Conservation (phyloP, 106 monocot genomes). For the Apostasia ramifera region DNA sequence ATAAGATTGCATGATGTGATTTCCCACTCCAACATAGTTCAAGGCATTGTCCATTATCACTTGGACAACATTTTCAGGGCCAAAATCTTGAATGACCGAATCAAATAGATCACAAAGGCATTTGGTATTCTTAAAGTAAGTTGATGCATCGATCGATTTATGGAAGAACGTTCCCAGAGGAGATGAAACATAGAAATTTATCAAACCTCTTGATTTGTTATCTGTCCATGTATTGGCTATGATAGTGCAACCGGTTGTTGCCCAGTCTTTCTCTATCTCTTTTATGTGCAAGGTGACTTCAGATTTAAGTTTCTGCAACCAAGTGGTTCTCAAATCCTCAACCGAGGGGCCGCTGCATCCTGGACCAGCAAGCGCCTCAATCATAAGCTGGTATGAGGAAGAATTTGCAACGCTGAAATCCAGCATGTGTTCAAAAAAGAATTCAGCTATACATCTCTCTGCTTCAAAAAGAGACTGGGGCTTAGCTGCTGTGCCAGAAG, state of each 20-base stretch:
- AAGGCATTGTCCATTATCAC: constrained; percentile 66
- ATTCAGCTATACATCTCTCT: constrained; percentile 81
- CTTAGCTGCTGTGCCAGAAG: constrained; percentile 5
- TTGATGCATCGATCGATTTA: constrained; percentile 77
- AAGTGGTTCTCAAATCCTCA: constrained; percentile 58
- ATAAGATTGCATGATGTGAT: constrained; percentile 70
- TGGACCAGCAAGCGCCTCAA: constrained; percentile 74
- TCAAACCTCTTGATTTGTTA: constrained; percentile 65
- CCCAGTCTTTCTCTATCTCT: constrained; percentile 90
- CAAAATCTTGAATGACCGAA: constrained; percentile 81
- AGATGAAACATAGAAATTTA: constrained; percentile 81
- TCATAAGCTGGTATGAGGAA: constrained; percentile 63
- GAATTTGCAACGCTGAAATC: constrained; percentile 70
- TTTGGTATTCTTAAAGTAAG: constrained; percentile 63
- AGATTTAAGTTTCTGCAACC: constrained; percentile 82
- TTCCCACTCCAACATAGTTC: constrained; percentile 57
- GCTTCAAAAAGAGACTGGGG: constrained; percentile 42
- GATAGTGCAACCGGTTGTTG: constrained; percentile 73
- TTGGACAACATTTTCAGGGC: constrained; percentile 87
- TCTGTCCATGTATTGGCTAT: constrained; percentile 92
- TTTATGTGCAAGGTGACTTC: constrained; percentile 63
- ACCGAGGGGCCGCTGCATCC: constrained; percentile 67
- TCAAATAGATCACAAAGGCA: constrained; percentile 79
- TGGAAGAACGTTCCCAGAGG: constrained; percentile 89
- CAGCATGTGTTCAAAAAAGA: constrained; percentile 91